phyloP scores from a whole-genome alignment of 2,329 filamentous ascomycete species.

The Stachybotrys chartarum region DNA sequence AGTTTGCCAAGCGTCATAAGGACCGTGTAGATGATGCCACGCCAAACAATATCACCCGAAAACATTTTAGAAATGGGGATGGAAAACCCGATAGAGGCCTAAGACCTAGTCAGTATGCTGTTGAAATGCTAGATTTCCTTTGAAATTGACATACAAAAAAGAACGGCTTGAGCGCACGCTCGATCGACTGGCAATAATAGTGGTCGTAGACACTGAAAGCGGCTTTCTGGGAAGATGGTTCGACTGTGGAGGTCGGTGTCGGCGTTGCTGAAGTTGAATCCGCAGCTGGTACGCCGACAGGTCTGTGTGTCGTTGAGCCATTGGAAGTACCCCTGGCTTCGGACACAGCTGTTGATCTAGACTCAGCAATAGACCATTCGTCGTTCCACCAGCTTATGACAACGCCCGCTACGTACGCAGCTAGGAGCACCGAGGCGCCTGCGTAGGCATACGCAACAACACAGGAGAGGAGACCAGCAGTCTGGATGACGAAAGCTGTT shows the following conservation, averaged over 20 bases:
- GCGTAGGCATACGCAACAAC: constrained; percentile 48
- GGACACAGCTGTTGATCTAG: too few relatives aligned
- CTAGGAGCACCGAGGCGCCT: constrained; percentile 55
- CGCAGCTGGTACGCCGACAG: too few relatives aligned
- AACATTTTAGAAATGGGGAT: constrained; percentile 71
- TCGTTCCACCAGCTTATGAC: constrained; percentile 53
- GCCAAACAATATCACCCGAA: constrained; percentile 56
- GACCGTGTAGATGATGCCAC: constrained; percentile 62
- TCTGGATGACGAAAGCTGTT: constrained; percentile 38
- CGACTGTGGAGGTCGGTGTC: too few relatives aligned
- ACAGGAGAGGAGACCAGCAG: constrained; percentile 38
- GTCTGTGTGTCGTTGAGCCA: too few relatives aligned
- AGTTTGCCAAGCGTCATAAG: constrained; percentile 63
- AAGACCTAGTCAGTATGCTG: not conserved
- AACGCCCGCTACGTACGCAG: constrained; percentile 56
- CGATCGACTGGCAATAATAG: constrained; percentile 27
- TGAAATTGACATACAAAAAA: constrained; percentile 54
- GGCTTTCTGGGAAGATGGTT: too few relatives aligned
- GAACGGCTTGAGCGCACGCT: constrained; percentile 57
- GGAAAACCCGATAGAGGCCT: constrained; percentile 65
- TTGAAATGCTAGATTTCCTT: too few relatives aligned
- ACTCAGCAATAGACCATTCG: constrained; percentile 5
- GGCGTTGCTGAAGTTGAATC: too few relatives aligned
- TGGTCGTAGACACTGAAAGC: too few relatives aligned
- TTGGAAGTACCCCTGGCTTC: too few relatives aligned